These are phyloP conservation scores for Termitomyces sp. DNA, from an alignment of 768 basidiomycete species.

Conservation along the genomic window DNA sequence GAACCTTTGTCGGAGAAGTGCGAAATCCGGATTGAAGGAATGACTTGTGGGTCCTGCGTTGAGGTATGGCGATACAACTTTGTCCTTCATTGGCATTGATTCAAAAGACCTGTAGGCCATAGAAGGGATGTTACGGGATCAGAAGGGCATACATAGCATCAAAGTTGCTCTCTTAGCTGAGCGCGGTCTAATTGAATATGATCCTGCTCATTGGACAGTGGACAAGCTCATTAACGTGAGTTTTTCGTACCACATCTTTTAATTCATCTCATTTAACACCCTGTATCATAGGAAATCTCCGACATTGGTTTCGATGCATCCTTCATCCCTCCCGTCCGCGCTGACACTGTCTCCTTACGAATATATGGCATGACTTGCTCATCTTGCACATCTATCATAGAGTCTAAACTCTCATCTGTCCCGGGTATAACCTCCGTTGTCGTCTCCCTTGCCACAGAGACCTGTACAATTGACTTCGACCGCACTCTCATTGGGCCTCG, in stretches of 20 bases:
- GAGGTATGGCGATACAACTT: conserved; percentile 49
- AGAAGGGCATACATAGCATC: conserved; percentile 86
- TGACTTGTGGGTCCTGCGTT: conserved; percentile 89
- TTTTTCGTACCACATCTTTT: conserved; percentile 8
- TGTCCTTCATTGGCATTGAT: not conserved
- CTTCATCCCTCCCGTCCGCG: conserved; percentile 58
- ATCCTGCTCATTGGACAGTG: conserved; percentile 73
- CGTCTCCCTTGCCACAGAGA: conserved; percentile 74
- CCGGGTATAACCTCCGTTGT: conserved; percentile 74
- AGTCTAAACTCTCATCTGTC: conserved; percentile 59
- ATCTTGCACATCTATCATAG: conserved; percentile 75
- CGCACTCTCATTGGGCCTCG: conserved; percentile 68
- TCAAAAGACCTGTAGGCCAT: conserved; percentile 52
- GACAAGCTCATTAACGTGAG: conserved; percentile 77
- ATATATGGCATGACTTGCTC: conserved; percentile 93
- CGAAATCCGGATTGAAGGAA: conserved; percentile 81
- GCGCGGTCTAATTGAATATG: conserved; percentile 87
- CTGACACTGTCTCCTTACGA: conserved; percentile 69
- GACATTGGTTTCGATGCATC: conserved; percentile 92
- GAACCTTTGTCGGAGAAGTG: conserved; percentile 47
- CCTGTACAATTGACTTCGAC: conserved; percentile 75
- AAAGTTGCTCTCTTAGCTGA: conserved; percentile 98
- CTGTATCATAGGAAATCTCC: conserved; percentile 71
- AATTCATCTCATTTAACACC: not conserved
- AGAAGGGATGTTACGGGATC: conserved; percentile 75